These are phyloP conservation scores for Fusarium buxicola DNA, from an alignment of 2,329 filamentous ascomycete genomes.

Conservation along the genomic window DNA sequence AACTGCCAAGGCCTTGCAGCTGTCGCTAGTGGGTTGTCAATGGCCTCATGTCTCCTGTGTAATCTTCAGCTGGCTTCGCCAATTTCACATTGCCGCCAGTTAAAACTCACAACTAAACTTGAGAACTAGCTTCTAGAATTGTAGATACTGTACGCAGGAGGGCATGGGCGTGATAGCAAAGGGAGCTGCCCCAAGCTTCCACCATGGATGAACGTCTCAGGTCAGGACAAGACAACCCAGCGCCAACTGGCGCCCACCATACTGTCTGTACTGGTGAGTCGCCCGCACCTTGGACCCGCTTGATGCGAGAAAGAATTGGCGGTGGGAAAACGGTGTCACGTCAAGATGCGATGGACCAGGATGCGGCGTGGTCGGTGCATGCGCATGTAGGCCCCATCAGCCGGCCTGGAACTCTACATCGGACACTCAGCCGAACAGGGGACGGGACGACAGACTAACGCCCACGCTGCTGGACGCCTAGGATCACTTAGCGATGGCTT, in stretches of 20 bases:
- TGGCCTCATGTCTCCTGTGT: slow-evolving; percentile 12
- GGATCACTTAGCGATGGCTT: too few species aligned
- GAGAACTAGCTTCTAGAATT: slow-evolving; percentile 17
- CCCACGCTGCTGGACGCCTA: neutral
- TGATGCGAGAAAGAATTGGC: slow-evolving; percentile 20
- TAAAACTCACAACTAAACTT: neutral
- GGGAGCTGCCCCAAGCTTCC: slow-evolving; percentile 11
- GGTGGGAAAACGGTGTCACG: slow-evolving; percentile 33
- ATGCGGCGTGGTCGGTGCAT: slow-evolving; percentile 26
- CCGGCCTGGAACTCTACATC: slow-evolving; percentile 23
- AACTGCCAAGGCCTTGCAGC: slow-evolving; percentile 7
- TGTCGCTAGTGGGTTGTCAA: slow-evolving; percentile 2
- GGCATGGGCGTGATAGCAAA: slow-evolving; percentile 12
- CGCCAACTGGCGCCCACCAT: slow-evolving; percentile 22
- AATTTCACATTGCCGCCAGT: neutral
- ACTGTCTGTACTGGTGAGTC: slow-evolving; percentile 21
- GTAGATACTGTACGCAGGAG: too few species aligned
- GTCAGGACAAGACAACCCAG: slow-evolving; percentile 21
- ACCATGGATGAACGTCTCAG: slow-evolving; percentile 16
- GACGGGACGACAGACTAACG: slow-evolving; percentile 27
- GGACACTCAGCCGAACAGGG: slow-evolving; percentile 43
- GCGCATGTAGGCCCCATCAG: slow-evolving; percentile 29
- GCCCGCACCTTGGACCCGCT: slow-evolving; percentile 13
- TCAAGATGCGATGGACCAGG: slow-evolving; percentile 25
- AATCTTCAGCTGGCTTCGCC: slow-evolving; percentile 19